Percentiles rank a stretch among this genome's conserved stretches.
Conservation (phyloP, 1,284 basidiomycete species). For the Fomitopsis betulina region DNA sequence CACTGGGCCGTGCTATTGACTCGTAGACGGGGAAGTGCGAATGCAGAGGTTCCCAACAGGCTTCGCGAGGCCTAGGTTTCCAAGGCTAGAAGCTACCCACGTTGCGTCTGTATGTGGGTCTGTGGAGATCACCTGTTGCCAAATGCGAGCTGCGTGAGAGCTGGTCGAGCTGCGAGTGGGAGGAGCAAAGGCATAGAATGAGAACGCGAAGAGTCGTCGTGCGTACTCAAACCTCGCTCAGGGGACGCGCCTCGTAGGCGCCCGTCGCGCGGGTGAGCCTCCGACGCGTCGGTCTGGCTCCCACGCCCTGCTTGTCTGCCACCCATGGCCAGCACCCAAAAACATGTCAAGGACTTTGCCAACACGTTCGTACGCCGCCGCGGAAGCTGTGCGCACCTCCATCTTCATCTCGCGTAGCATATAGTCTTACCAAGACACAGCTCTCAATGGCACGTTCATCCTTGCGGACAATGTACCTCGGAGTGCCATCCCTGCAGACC, state of each 20-base stretch:
- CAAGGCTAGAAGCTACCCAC: slow-evolving; percentile 1
- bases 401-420: background rate
- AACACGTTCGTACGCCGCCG: background rate
- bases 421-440: background rate
- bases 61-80: background rate
- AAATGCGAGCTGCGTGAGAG: background rate
- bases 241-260: background rate
- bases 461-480: slow-evolving; percentile 43
- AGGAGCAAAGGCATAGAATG: background rate
- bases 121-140: background rate
- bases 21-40: background rate
- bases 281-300: background rate
- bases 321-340: background rate
- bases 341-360: background rate
- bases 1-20: background rate
- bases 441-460: slow-evolving; percentile 29
- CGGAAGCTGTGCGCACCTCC: background rate
- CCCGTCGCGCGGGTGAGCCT: background rate
- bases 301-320: background rate
- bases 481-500: slow-evolving; percentile 50
- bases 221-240: background rate
- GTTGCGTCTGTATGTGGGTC: background rate
- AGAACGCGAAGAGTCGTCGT: background rate
- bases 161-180: background rate
- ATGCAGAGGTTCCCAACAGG: no score